phyloP scores from a whole-genome alignment of 139 green algal species.

The Chlorella ohadii region DNA sequence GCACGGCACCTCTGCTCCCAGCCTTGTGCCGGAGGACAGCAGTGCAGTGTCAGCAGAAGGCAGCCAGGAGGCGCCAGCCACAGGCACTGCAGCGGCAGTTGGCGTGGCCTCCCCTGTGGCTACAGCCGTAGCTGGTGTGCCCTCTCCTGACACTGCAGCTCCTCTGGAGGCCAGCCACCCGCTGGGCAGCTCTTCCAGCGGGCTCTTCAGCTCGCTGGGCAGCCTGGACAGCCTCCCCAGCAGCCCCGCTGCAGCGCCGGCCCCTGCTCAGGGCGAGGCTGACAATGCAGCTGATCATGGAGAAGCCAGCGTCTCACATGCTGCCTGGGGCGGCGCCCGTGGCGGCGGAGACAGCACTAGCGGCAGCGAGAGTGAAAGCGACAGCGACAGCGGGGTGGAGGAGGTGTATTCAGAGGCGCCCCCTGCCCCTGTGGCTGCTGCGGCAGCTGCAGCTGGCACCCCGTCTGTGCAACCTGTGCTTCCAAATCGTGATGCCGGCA shows the following conservation, averaged over 20 bases:
- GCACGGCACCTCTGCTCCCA: background rate
- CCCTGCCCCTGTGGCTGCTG: background rate
- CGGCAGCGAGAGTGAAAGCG: background rate
- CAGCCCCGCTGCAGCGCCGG: too few species aligned
- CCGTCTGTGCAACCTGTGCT: background rate
- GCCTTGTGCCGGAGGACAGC: too few species aligned
- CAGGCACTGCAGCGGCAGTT: background rate
- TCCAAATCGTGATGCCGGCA: background rate
- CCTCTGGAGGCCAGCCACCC: too few species aligned
- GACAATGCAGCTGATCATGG: too few species aligned
- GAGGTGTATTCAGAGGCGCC: background rate
- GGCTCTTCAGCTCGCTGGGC: too few species aligned
- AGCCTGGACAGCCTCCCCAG: too few species aligned
- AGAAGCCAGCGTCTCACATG: background rate
- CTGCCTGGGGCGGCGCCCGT: background rate
- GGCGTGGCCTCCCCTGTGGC: too few species aligned
- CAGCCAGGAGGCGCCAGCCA: background rate
- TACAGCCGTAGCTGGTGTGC: too few species aligned
- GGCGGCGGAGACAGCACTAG: background rate
- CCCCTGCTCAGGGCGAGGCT: too few species aligned
- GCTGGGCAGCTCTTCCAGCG: too few species aligned
- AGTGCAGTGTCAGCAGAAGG: background rate
- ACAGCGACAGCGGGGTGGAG: constrained; percentile 1
- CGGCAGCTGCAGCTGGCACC: background rate
- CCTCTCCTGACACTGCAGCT: too few species aligned